phyloP scores from a whole-genome alignment of 1,284 basidiomycete genomes.

The Neolentinus lepideus region DNA sequence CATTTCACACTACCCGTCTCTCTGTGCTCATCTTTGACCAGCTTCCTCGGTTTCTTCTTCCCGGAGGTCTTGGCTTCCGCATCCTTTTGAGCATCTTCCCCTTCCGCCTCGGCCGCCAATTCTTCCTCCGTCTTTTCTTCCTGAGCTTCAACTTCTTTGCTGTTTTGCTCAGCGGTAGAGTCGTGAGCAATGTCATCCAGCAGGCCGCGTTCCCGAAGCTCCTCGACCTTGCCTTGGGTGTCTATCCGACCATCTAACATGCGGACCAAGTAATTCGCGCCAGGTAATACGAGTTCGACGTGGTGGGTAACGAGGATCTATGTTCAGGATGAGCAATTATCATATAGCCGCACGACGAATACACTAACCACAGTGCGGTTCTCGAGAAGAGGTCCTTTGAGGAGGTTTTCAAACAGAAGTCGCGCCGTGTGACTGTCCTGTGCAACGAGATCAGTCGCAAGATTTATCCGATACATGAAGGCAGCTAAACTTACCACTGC shows the following conservation, averaged over 20 bases:
- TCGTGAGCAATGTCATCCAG: conserved; percentile 54
- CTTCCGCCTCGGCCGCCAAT: conserved; percentile 21
- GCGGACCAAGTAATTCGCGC: conserved; percentile 59
- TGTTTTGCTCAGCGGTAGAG: conserved; percentile 21
- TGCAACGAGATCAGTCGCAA: neutral
- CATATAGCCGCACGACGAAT: neutral
- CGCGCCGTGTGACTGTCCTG: conserved; percentile 1
- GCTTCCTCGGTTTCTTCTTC: conserved; percentile 52
- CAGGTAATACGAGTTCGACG: conserved; percentile 66
- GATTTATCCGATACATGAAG: too few relatives aligned
- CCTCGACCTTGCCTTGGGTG: conserved; percentile 56
- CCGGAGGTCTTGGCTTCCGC: conserved; percentile 15
- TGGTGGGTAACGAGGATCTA: conserved; percentile 71
- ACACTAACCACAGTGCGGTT: conserved; percentile 59
- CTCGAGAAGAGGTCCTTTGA: conserved; percentile 56
- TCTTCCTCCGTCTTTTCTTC: conserved; percentile 14
- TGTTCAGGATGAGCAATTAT: neutral
- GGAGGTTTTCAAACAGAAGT: conserved; percentile 42
- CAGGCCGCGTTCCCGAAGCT: conserved; percentile 48
- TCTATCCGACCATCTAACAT: conserved; percentile 73
- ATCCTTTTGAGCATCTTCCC: conserved; percentile 9
- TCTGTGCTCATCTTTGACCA: conserved; percentile 65
- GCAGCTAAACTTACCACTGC: conserved; percentile 43
- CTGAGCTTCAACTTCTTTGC: conserved; percentile 15
- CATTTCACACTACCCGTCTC: conserved; percentile 74